Base-by-base conservation (phyloP, 192 early-diverging fungal species). In the Rhizoclosmatium sp. region DNA sequence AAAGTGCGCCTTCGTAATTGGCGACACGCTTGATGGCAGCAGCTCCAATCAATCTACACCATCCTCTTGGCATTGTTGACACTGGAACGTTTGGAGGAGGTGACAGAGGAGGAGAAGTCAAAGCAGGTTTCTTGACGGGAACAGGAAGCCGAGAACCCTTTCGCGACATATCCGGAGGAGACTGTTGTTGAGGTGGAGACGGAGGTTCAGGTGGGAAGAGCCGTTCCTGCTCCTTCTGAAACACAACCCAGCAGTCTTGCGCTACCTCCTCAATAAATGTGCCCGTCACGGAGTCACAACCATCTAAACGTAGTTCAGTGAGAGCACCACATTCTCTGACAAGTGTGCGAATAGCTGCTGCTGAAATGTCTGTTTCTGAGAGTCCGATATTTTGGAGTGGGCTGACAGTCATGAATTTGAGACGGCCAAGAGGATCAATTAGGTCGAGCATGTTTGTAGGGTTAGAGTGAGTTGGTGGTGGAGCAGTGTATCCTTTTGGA, bases 271-370 rank as follows among this genome's bases (percentile, higher is more conserved):
- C 73, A 31, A 80, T 47, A 75, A 65, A 80, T 21, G 72, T 69
- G 42, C 56, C 65, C 40, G 12, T 10, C n/a, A 80, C n/a, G 10
- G 47, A 45, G 10, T 73, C 73, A 46, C 79, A 80, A 7, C 56
- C 62, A 67, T 80, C 79, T 40, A 80, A 31, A 45, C 79, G 71
- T 3, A 80, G 49, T 59, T 69, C 73, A 42, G 16, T 65, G 16
- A 80, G 45, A 42, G 58, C 78, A 2, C 65, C 72, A 67, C 79
- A 80, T 44, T 74, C 79, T 39, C 79, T 7, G 14, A 74, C 72
- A 3, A 80, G 54, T 10, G 39, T 12, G 10, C 69, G 23, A 16
- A 80, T 71, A 47, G 48, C 64, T 5, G 3, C 64, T 16, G 71
- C 59, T 19, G 45, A 46, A 5, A 74, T 64, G 1, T 16, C 14